These are phyloP conservation scores for Penicillium aurantiogriseum DNA, from an alignment of 2,329 filamentous ascomycete genomes.

Conservation along the genomic window DNA sequence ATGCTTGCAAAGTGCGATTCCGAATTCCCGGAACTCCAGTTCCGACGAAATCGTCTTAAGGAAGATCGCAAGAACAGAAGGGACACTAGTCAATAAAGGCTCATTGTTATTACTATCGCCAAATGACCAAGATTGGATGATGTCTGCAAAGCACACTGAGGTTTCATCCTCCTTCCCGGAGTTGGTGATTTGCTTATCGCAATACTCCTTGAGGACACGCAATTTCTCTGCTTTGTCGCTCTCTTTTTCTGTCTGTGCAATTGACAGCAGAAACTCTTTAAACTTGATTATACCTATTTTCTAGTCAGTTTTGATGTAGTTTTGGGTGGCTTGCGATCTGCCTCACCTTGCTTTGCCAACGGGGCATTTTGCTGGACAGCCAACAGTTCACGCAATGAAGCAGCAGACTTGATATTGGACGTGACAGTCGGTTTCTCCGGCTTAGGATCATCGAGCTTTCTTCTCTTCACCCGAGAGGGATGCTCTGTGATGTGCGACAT, in stretches of 20 bases:
- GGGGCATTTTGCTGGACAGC: constrained; percentile 67
- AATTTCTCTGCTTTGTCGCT: constrained; percentile 41
- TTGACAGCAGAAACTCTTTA: constrained; percentile 45
- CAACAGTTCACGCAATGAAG: constrained; percentile 68
- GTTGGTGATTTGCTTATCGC: constrained; percentile 54
- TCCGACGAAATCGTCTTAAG: constrained; percentile 73
- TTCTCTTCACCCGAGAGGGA: constrained; percentile 38
- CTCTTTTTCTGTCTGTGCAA: constrained; percentile 37
- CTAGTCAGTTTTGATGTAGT: constrained; percentile 2
- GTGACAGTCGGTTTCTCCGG: constrained; percentile 11
- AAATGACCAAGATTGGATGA: constrained; percentile 87
- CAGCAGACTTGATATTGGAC: constrained; percentile 47
- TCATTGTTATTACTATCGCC: constrained; percentile 78
- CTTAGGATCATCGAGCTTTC: constrained; percentile 36
- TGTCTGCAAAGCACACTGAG: constrained; percentile 67
- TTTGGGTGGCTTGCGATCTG: constrained; percentile 31
- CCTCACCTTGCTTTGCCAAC: constrained; percentile 63
- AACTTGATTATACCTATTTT: constrained; percentile 44
- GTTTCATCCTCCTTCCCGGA: constrained; percentile 53
- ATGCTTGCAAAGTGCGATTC: constrained; percentile 74
- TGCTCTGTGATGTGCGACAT: constrained; percentile 38
- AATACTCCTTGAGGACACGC: constrained; percentile 47
- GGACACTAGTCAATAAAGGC: constrained; percentile 73
- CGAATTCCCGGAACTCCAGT: constrained; percentile 71
- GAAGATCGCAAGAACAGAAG: constrained; percentile 77